A percentile compares a stretch with the other conserved stretches of the same genome.
These are phyloP conservation scores for Talaromyces ruber DNA, from an alignment of 495 filamentous ascomycete species.

Conservation along the genomic window DNA sequence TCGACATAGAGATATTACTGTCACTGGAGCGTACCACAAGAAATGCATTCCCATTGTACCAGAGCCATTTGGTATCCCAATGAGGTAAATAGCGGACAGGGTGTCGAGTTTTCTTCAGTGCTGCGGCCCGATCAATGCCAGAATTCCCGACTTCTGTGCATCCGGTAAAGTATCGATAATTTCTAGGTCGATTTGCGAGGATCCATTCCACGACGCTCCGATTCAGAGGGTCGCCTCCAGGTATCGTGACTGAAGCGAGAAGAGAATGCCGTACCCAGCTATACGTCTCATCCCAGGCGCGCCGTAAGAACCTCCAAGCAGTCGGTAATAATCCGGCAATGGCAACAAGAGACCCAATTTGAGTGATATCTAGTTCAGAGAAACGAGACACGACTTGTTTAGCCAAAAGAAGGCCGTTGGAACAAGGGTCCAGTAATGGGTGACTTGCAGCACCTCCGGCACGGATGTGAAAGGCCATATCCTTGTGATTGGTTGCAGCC, in stretches of 20 bases:
- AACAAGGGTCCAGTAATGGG: conserved; percentile 1
- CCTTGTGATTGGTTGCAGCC: neutral
- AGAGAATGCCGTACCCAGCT: conserved; percentile 2
- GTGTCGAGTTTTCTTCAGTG: conserved; percentile 3
- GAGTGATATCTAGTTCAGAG: conserved; percentile 2
- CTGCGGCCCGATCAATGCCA: conserved; percentile 2
- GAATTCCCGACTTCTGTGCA: neutral
- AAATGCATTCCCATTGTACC: neutral
- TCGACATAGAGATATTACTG: neutral
- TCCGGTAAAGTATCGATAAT: conserved; percentile 3
- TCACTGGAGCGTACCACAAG: conserved; percentile 1
- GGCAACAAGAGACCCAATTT: conserved; percentile 3
- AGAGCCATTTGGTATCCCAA: conserved; percentile 3
- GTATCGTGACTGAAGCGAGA: conserved; percentile 1
- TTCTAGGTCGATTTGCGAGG: neutral
- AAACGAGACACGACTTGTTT: neutral
- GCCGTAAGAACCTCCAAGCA: conserved; percentile 1
- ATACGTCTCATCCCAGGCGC: conserved; percentile 1
- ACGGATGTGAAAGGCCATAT: conserved; percentile 3
- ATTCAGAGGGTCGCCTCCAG: conserved; percentile 4
- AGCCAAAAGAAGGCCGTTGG: neutral
- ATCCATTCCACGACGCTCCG: conserved; percentile 5
- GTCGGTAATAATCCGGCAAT: conserved; percentile 2
- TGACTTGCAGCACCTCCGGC: conserved; percentile 1
- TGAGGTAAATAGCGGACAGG: neutral